Evolutionary conservation across 805 yeast genomes (phyloP).

Genomic region (Brettanomyces bruxellensis): DNA sequence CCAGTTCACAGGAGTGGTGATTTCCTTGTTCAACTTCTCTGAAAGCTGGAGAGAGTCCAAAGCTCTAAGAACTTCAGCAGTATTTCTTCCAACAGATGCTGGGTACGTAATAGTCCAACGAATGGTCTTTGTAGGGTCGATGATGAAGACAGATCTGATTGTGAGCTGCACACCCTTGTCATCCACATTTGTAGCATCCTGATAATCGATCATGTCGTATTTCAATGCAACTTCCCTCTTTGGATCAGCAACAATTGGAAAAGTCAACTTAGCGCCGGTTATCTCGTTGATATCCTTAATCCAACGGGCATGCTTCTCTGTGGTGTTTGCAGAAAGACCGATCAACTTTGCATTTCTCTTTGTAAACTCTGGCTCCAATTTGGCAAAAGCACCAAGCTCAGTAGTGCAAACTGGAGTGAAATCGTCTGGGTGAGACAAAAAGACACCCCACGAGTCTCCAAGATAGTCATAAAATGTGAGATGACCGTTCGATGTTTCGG

Average conservation of each 20-base stretch:
- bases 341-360: conserved; percentile 57
- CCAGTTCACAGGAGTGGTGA: conserved; percentile 67
- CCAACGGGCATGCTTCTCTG: conserved; percentile 58
- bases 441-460: conserved; percentile 54
- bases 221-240: conserved; percentile 48
- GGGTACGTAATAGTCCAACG: conserved; percentile 61
- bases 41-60: conserved; percentile 62
- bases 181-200: conserved; percentile 59
- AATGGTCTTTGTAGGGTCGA: conserved; percentile 58
- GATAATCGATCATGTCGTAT: conserved; percentile 65
- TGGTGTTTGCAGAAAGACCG: conserved; percentile 59
- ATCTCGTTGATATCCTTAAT: conserved; percentile 64
- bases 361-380: conserved; percentile 59
- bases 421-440: conserved; percentile 72
- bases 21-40: conserved; percentile 38
- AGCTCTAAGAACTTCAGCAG: conserved; percentile 64
- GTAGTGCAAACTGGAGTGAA: conserved; percentile 77
- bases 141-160: conserved; percentile 62
- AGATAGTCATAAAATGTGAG: conserved; percentile 55
- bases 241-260: conserved; percentile 66
- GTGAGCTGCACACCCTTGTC: conserved; percentile 58
- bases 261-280: conserved; percentile 45
- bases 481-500: conserved; percentile 55
- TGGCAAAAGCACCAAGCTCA: conserved; percentile 68
- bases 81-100: conserved; percentile 67